These are phyloP conservation scores for Zoysia japonica DNA, from an alignment of 176 grass and related monocot species.

Conservation along the genomic window DNA sequence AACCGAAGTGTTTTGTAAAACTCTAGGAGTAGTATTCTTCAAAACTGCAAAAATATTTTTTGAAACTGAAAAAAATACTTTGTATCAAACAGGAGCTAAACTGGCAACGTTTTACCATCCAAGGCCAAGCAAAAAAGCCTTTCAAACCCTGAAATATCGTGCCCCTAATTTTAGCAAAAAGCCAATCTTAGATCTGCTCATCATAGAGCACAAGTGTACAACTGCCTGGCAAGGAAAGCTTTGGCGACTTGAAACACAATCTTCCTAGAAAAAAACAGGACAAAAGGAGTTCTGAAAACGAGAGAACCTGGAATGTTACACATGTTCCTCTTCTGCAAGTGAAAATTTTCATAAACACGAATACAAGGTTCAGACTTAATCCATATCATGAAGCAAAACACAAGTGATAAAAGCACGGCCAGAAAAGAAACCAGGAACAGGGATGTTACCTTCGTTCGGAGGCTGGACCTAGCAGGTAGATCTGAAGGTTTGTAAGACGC, in stretches of 20 bases:
- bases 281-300: not conserved
- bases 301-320: conserved; percentile 25
- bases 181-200: conserved; percentile 24
- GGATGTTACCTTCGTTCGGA: conserved; percentile 34
- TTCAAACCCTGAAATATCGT: not conserved
- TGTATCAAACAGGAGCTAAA: not conserved
- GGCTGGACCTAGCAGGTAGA: conserved; percentile 11
- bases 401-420: not conserved
- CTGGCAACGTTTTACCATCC: conserved; percentile 29
- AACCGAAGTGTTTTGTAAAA: no score
- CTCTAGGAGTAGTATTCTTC: no score
- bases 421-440: not conserved
- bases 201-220: conserved; percentile 1
- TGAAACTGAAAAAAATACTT: no score
- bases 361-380: not conserved
- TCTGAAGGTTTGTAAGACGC: conserved; percentile 37
- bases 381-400: not conserved
- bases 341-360: not conserved
- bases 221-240: conserved; percentile 17
- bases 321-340: not conserved
- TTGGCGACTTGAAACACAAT: not conserved
- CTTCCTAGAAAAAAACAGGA: not conserved
- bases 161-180: conserved; percentile 49
- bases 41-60: no score
- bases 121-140: conserved; percentile 25